A percentile compares a stretch with the other conserved stretches of the same genome.
Evolutionary conservation across 306 rosid species (phyloP).

Genomic region (Trifolium subterraneum): DNA sequence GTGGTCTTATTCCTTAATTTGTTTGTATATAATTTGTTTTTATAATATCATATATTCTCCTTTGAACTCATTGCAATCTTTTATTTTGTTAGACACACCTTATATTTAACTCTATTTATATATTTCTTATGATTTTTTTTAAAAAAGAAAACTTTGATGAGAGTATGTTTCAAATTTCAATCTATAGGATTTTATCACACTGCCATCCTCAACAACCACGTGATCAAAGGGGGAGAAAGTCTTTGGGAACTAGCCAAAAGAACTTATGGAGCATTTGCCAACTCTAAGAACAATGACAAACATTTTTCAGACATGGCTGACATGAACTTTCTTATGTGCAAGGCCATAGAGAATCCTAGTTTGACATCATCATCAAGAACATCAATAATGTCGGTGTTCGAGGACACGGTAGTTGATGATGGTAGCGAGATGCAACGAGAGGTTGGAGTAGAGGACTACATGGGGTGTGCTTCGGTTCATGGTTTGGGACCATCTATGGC

Average conservation of each 20-base stretch:
- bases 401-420: conserved; percentile 60
- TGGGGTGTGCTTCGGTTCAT: conserved; percentile 74
- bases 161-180: background rate
- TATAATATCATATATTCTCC: too few relatives aligned
- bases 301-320: conserved; percentile 74
- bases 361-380: conserved; percentile 64
- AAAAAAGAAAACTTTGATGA: too few relatives aligned
- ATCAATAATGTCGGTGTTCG: conserved; percentile 60
- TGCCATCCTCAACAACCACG: conserved; percentile 58
- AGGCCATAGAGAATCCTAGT: conserved; percentile 62
- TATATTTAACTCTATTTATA: too few relatives aligned
- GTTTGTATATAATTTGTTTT: too few relatives aligned
- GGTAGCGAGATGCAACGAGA: conserved; percentile 1
- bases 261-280: conserved; percentile 46
- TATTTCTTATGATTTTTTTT: too few relatives aligned
- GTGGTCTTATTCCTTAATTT: too few relatives aligned
- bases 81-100: too few relatives aligned
- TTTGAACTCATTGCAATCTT: too few relatives aligned
- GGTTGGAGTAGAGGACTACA: conserved; percentile 59
- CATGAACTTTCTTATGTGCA: conserved; percentile 61
- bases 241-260: conserved; percentile 70
- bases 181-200: conserved; percentile 69
- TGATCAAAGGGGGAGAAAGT: conserved; percentile 62
- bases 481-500: conserved; percentile 71
- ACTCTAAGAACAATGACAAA: conserved; percentile 51